A percentile compares a stretch with the other conserved stretches of the same genome.
Conservation (phyloP, 179 eudicot genomes). For the Amaranthus tricolor region DNA sequence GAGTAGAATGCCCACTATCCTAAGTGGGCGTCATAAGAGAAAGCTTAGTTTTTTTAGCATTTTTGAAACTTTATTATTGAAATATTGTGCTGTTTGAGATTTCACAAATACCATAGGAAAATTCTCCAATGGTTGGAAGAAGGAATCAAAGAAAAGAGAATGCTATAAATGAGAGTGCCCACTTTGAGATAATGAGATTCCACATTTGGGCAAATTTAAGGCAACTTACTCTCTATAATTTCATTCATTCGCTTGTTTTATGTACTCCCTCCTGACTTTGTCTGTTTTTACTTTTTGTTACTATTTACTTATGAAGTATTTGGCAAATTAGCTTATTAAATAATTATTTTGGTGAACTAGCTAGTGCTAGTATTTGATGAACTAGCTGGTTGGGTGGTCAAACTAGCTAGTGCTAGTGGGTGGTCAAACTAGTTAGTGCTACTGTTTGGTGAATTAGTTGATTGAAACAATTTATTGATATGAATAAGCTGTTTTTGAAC, state of each 20-base stretch:
- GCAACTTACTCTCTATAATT: background rate
- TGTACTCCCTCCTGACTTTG: background rate
- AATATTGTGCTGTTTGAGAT: slow-evolving; percentile 14
- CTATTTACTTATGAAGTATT: no score
- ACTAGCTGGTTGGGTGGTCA: no score
- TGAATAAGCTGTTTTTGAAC: no score
- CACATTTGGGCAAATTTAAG: background rate
- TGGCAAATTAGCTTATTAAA: no score
- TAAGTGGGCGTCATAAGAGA: slow-evolving; percentile 36
- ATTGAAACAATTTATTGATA: no score
- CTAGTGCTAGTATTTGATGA: no score
- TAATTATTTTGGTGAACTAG: no score
- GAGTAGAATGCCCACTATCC: slow-evolving; percentile 22
- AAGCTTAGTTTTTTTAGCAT: slow-evolving; percentile 20
- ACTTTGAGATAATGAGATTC: slow-evolving; percentile 23
- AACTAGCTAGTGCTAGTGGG: no score
- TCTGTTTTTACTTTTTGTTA: no score
- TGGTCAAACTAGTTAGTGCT: no score
- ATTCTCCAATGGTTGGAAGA: slow-evolving; percentile 27
- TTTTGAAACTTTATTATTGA: background rate
- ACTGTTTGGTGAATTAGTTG: no score
- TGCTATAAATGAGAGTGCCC: slow-evolving; percentile 19
- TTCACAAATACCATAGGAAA: slow-evolving; percentile 26
- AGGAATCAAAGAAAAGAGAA: background rate
- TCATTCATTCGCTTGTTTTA: no score